These are phyloP conservation scores for Macrophomina phaseolina DNA, from an alignment of 2,329 filamentous ascomycete species.

Conservation along the genomic window DNA sequence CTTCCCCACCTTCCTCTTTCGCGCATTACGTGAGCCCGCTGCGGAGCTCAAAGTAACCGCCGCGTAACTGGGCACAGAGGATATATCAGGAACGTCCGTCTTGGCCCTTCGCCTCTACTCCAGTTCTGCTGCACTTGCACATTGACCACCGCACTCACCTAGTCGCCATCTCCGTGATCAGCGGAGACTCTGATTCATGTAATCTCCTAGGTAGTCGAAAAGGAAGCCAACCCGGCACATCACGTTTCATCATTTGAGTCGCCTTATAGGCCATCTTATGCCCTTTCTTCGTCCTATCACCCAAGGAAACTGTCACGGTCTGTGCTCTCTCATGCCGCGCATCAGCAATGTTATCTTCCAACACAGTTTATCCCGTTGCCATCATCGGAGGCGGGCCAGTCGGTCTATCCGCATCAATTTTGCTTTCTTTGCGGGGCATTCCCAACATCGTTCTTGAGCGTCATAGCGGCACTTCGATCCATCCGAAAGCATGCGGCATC, in stretches of 20 bases:
- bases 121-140: no score
- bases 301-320: no score
- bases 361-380: slow-evolving; percentile 31
- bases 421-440: slow-evolving; percentile 39
- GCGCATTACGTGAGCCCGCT: background rate
- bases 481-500: slow-evolving; percentile 41
- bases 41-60: background rate
- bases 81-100: no score
- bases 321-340: no score
- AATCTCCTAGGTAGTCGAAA: no score
- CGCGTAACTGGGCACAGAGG: background rate
- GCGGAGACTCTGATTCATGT: background rate
- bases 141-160: no score
- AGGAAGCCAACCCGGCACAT: no score
- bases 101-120: background rate
- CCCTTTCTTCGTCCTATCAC: no score
- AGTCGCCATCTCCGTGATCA: background rate
- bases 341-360: background rate
- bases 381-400: slow-evolving; percentile 32
- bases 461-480: slow-evolving; percentile 40
- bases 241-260: background rate
- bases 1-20: slow-evolving; percentile 8
- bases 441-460: slow-evolving; percentile 40
- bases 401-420: slow-evolving; percentile 39
- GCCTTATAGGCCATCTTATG: no score